Base-by-base conservation (phyloP, 2,329 filamentous ascomycete species). In the Neonectria magnoliae region DNA sequence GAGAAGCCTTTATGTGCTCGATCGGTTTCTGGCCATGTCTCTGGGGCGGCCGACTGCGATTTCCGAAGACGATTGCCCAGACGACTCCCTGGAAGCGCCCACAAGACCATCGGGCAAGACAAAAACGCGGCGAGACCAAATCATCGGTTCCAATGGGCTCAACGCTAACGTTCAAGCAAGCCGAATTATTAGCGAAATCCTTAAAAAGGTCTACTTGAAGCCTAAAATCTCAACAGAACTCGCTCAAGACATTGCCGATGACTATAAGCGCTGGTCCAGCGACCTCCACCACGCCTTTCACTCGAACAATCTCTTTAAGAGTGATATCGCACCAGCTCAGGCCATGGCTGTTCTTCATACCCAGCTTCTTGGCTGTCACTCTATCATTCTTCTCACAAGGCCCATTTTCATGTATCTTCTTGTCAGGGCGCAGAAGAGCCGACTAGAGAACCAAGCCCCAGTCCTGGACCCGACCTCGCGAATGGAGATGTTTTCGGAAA, bases 1-100 rank as follows among this genome's bases (percentile, higher is more conserved):
- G 89, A 84, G 85, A 60, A 89, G 87, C 11, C 76, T 92, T 0
- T 91, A 90, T 63, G 81, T 91, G 14, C 81, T 91, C 8, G 90
- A 92, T 71, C 83, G 87, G 16, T 88, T 91, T 56, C 79, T 91
- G 1, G 85, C 89, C 1, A 85, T 87, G 25, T 88, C 87, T 2
- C 78, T 92, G 2, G 90, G 90, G 5, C 83, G 88, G 10, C 89
- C 89, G 0, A 83, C 84, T 1, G 84, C 86, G 8, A 91, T 91
- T 53, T 83, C 84, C 5, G 86, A 90, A 65, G 84, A 87, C 18
- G 88, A 90, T 64, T 90, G 88, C 73, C 87, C 87, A 16, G 82
- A 83, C 2, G 81, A 83, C 38, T 80, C 82, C 13, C 74, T 86
- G 0, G 68, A 75, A 13, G 48, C 60, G 16, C 76, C 70, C 22